Evolutionary conservation across 1,139 yeast species (phyloP), one percentile per base, ranked within the genome.

Genomic region (Yamadazyma triangularis): DNA sequence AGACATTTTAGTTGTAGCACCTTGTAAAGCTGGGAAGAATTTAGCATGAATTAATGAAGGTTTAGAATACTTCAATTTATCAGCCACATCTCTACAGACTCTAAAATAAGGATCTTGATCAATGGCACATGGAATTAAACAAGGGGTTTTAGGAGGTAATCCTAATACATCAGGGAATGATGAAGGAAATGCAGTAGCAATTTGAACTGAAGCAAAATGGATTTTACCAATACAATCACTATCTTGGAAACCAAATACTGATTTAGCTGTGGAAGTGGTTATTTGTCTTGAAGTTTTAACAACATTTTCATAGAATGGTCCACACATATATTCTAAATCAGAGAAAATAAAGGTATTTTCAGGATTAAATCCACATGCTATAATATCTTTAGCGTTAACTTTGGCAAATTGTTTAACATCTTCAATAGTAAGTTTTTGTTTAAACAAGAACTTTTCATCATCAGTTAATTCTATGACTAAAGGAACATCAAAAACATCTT

Each of bases 51-150:
- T 72, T 57, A 91, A 73, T 4, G 96, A 78, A 13, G 97, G 98
- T 61, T 93, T 93, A 43, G 89, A 68, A 56, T 74, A 93, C 60
- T 83, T 85, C 53, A 93, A 74, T 58, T 89, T 91, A 52, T 81
- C 88, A 15, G 98, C 96, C 41, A 93, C 98, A 56, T 93, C 99
- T 61, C 99, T 76, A 61, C 96, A 86, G 19, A 93, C 95, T 58
- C 99, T 76, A 68, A 93, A 93, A 61, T 93, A 93, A 23, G 99
- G 98, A 59, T 93, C 99, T 66, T 89, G 96, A 58, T 93, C 99
- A 57, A 93, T 93, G 28, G 99, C 99, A 72, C 98, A 93, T 24
- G 99, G 99, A 58, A 93, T 93, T 58, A 93, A 70, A 61, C 96
- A 86, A 37, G 96, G 98, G 2, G 96, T 89, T 59, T 83, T 82